Evolutionary conservation across 2,329 filamentous ascomycete genomes (phyloP).

Genomic region (Neoscytalidium dimidiatum): DNA sequence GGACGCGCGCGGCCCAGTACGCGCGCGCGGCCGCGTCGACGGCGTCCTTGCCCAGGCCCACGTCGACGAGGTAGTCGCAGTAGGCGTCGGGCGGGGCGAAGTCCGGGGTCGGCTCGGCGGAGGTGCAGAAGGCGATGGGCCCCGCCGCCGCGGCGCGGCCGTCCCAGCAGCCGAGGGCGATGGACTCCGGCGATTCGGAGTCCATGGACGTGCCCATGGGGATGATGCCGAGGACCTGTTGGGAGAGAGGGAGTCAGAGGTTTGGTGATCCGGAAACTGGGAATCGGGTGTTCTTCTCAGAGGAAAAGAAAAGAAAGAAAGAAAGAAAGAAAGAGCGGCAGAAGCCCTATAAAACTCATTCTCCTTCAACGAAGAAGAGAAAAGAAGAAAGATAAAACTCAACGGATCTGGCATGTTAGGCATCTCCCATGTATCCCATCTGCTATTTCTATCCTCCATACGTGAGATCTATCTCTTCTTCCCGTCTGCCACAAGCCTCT

Average conservation of each 20-base stretch:
- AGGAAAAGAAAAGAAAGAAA: too few species aligned
- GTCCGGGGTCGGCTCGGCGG: constrained; percentile 38
- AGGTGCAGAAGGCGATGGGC: constrained; percentile 42
- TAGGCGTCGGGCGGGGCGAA: constrained; percentile 47
- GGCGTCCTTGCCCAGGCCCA: constrained; percentile 49
- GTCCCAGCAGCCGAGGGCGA: constrained; percentile 53
- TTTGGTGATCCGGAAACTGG: background rate
- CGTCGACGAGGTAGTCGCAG: constrained; percentile 48
- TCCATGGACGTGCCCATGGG: constrained; percentile 56
- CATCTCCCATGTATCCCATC: too few species aligned
- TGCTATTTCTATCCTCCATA: too few species aligned
- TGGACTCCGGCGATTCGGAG: constrained; percentile 47
- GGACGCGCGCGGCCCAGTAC: constrained; percentile 49
- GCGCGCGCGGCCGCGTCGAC: constrained; percentile 36
- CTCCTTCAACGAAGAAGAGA: too few species aligned
- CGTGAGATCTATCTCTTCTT: too few species aligned
- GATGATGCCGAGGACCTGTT: constrained; percentile 53
- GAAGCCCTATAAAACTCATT: too few species aligned
- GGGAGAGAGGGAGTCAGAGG: too few species aligned
- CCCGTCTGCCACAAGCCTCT: background rate
- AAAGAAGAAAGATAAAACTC: too few species aligned
- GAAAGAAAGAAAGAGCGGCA: too few species aligned
- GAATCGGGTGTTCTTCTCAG: background rate
- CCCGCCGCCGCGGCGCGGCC: constrained; percentile 27
- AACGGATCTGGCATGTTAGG: too few species aligned